phyloP scores from a whole-genome alignment of 179 eudicot species.

The Camellia oleifera region DNA sequence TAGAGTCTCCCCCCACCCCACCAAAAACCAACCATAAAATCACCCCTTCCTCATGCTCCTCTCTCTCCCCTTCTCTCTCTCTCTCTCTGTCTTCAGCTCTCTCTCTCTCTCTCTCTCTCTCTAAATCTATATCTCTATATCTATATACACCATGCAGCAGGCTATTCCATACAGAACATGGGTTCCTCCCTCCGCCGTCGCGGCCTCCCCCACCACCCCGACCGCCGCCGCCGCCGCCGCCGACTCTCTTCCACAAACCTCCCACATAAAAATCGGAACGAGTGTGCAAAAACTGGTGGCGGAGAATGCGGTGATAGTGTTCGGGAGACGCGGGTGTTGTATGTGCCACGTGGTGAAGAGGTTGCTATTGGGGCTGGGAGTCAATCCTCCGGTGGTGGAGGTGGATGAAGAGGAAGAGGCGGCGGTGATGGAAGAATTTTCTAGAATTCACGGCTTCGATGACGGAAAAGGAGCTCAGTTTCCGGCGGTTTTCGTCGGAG shows the following conservation, averaged over 20 bases:
- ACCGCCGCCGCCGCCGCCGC: not conserved
- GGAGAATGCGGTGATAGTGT: constrained; percentile 62
- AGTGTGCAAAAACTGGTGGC: constrained; percentile 25
- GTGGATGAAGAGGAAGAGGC: constrained; percentile 41
- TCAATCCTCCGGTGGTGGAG: constrained; percentile 53
- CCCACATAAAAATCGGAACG: not conserved
- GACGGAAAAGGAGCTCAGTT: constrained; percentile 25
- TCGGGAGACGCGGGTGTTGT: constrained; percentile 64
- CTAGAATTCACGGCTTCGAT: constrained; percentile 14
- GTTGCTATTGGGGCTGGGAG: constrained; percentile 57
- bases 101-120: not conserved
- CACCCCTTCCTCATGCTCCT: not conserved
- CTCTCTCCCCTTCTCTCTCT: constrained; percentile 8
- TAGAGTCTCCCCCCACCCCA: constrained; percentile 3
- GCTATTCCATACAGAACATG: constrained; percentile 23
- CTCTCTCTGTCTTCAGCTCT: not conserved
- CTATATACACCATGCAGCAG: constrained; percentile 26
- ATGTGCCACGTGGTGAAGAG: constrained; percentile 71
- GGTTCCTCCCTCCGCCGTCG: not conserved
- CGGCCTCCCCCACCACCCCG: constrained; percentile 16
- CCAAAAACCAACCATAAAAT: not conserved
- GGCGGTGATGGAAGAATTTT: constrained; percentile 27
- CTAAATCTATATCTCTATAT: not conserved
- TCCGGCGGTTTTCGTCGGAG: constrained; percentile 75
- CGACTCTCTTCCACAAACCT: not conserved